Evolutionary conservation across 345 rosid genomes (phyloP).

Genomic region (Psidium guajava): DNA sequence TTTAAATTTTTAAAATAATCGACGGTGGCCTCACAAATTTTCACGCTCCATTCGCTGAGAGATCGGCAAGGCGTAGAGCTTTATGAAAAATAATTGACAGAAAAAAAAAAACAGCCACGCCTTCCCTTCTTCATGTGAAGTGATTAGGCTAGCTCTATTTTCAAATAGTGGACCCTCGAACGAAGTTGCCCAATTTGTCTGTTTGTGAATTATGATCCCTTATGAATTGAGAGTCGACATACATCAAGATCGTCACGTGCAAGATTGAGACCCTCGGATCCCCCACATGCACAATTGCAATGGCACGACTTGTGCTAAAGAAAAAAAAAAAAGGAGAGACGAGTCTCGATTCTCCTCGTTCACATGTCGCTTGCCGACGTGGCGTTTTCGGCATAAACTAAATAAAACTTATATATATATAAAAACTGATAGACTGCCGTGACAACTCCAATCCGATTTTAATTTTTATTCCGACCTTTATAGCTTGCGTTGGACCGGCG

Average conservation of each 20-base stretch:
- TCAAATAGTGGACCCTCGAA: background rate
- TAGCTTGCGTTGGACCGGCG: background rate
- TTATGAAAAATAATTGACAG: background rate
- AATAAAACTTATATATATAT: background rate
- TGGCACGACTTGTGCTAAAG: background rate
- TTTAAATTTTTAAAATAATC: background rate
- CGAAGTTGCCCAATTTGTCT: background rate
- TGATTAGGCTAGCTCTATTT: background rate
- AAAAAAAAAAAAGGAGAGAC: background rate
- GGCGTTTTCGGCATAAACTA: background rate
- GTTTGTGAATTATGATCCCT: background rate
- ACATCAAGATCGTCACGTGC: background rate
- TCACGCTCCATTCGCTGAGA: rapidly evolving
- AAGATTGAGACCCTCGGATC: background rate
- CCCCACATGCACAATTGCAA: background rate
- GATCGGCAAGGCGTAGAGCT: background rate
- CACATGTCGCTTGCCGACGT: background rate
- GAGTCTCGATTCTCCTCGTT: background rate
- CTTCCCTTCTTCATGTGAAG: background rate
- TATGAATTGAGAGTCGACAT: background rate
- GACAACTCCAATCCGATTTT: background rate
- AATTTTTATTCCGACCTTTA: background rate
- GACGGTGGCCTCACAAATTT: rapidly evolving
- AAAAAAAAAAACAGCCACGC: background rate
- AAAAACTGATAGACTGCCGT: background rate